Conservation (phyloP, 2,329 filamentous ascomycete genomes). For the Calonectria hawksworthii region DNA sequence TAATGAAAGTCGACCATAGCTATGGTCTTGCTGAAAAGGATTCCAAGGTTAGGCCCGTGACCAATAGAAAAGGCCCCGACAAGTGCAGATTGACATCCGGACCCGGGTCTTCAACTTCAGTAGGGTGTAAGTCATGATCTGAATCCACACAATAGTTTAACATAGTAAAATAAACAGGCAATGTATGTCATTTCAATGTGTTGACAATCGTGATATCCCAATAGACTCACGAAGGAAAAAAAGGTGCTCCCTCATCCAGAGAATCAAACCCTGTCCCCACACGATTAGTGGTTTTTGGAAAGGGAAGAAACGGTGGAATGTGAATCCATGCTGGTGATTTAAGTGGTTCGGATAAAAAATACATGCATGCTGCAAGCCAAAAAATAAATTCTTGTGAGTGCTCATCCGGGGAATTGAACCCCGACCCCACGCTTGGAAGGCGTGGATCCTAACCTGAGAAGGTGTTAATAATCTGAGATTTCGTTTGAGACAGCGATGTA, state of each 20-base stretch:
- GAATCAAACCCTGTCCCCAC: background rate
- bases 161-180: background rate
- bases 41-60: background rate
- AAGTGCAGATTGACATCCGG: background rate
- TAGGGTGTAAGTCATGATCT: background rate
- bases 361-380: background rate
- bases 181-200: no score
- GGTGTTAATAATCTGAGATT: background rate
- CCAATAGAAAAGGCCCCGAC: background rate
- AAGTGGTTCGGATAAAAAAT: background rate
- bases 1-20: background rate
- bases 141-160: background rate
- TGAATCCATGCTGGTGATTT: background rate
- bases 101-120: background rate
- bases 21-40: background rate
- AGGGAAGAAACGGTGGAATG: rapidly evolving
- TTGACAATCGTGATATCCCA: background rate
- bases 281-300: no score
- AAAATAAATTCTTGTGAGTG: background rate
- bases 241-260: background rate
- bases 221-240: background rate
- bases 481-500: background rate
- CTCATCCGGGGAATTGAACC: background rate
- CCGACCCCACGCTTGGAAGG: background rate
- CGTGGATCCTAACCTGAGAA: background rate